Base-by-base conservation (phyloP, 164 flowering plant species). In the Kingdonia uniflora region DNA sequence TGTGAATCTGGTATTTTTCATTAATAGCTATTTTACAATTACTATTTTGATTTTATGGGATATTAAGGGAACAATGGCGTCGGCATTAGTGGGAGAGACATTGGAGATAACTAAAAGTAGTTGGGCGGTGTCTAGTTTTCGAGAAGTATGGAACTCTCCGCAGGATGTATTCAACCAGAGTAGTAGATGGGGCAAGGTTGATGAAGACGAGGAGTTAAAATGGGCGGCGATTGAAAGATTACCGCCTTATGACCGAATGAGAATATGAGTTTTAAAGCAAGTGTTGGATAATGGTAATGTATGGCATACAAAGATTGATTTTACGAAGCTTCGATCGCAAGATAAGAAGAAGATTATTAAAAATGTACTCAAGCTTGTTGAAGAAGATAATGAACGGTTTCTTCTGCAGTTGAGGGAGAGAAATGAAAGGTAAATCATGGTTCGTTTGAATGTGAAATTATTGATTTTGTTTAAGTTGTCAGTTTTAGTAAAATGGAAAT, bases 211-310 rank as follows among this genome's bases (percentile, higher is more conserved):
- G 42, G 79, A 75, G 66, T 72, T 81, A 17, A 70, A 51, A 51
- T 79, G 82, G 80, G 87, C 84, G 12, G 84, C 87, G 7, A 68
- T 81, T 0, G 87, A 79, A 61, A 65, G 73, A 60, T 77, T 79
- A 1, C 80, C 87, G 1, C 77, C 84, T 1, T 76, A 65, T 37
- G 75, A 74, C 16, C 61, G 79, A 25, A 0, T 76, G 55, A 61
- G 65, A 43, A 70, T 42, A 17, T 68, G 75, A 16, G 49, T 78
- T 17, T 33, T 78, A 52, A 68, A 52, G 56, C 68, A 70, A 38
- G 76, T 66, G 2, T 33, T 68, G 35, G 78, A 68, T 13, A 47
- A 69, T 53, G 82, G 78, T 1, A 63, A n/a, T 12, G 51, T 70
- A 48, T 58, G 49, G 5, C 67, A 57, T 45, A 67, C 65, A 1